Evolutionary conservation across 73 alveolate genomes (phyloP).

Genomic region (Durusdinium trenchii): DNA sequence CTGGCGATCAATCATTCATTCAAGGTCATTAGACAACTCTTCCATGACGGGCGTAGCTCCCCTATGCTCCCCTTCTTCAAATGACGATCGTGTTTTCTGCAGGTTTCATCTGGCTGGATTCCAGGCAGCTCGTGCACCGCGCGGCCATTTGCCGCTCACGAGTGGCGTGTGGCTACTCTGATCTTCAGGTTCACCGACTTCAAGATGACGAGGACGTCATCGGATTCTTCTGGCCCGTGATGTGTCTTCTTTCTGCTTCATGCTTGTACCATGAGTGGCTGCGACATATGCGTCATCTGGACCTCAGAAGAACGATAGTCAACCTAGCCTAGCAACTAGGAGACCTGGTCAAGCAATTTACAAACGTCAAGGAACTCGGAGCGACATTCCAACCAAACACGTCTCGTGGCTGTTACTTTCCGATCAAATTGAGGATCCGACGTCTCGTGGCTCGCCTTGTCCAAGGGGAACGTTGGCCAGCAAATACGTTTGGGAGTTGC

Average conservation of each 20-base stretch:
- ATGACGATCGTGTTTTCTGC: too few species aligned
- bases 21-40: background rate
- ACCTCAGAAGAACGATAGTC: background rate
- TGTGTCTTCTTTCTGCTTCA: too few species aligned
- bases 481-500: background rate
- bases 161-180: too few species aligned
- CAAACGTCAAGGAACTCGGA: background rate
- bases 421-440: background rate
- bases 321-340: background rate
- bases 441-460: background rate
- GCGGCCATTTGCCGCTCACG: too few species aligned
- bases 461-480: conserved; percentile 33
- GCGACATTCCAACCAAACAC: background rate
- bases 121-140: too few species aligned
- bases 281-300: conserved; percentile 88
- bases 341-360: background rate
- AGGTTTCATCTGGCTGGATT: too few species aligned
- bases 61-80: background rate
- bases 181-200: too few species aligned
- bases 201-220: too few species aligned
- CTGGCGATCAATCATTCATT: too few species aligned
- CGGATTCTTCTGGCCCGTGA: too few species aligned
- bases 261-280: conserved; percentile 70
- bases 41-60: too few species aligned
- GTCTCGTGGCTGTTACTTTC: background rate